phyloP scores from a whole-genome alignment of 2,329 filamentous ascomycete species.

The Arthrobotrys conoides region DNA sequence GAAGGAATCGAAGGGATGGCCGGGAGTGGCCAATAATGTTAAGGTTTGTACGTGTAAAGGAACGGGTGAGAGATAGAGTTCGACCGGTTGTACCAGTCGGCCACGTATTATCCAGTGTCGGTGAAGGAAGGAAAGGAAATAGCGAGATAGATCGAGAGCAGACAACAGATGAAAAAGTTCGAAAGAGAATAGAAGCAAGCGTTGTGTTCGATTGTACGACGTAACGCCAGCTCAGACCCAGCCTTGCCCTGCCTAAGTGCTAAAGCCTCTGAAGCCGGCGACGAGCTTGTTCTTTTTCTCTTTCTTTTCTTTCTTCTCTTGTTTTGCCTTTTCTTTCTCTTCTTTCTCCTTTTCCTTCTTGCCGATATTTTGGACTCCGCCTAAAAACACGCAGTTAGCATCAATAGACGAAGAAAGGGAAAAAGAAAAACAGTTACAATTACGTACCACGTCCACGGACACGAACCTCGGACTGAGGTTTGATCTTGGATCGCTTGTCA shows the following conservation, averaged over 20 bases:
- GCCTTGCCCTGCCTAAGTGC: conserved; percentile 50
- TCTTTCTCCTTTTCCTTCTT: conserved; percentile 69
- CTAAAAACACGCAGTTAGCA: conserved; percentile 65
- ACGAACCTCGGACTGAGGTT: conserved; percentile 70
- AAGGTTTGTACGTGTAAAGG: background rate
- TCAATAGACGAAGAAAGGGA: conserved; percentile 36
- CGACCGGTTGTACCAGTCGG: background rate
- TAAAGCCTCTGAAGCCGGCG: conserved; percentile 56
- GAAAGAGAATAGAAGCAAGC: background rate
- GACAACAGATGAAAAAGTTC: conserved; percentile 3
- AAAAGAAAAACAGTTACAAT: background rate
- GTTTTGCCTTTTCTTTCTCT: conserved; percentile 65
- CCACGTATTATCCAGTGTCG: background rate
- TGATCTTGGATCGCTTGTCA: conserved; percentile 69
- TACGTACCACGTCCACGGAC: conserved; percentile 72
- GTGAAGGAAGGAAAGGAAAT: background rate
- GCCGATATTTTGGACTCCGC: conserved; percentile 72
- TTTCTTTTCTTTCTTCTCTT: conserved; percentile 71
- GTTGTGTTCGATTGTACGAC: background rate
- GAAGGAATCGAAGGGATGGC: background rate
- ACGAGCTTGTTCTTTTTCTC: conserved; percentile 63
- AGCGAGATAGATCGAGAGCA: background rate
- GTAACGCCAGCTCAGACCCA: conserved; percentile 15
- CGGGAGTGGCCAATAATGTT: background rate
- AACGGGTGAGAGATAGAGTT: background rate